Base-by-base conservation (phyloP, 2,329 filamentous ascomycete species). In the Cadophora gregata region DNA sequence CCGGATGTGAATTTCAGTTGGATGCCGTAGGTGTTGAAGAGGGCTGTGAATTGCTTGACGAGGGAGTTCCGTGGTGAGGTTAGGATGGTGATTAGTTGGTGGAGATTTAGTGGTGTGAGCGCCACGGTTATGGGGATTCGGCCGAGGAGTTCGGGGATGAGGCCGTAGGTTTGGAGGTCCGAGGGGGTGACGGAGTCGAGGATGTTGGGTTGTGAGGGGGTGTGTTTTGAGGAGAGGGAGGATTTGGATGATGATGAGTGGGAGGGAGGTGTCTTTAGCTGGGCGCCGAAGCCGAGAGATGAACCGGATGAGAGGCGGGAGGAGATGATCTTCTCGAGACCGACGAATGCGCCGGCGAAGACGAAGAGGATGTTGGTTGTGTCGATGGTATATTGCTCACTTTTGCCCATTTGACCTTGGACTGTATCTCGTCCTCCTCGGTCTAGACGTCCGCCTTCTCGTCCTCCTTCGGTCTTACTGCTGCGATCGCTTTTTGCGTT, bases 331-430 rank as follows among this genome's bases (percentile, higher is more conserved):
- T 96, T 97, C 75, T 97, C 93, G 0, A 98, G 83, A 1, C 94
- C 95, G 42, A 96, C 92, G 77, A 99, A 99, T 21, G 96, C 96
- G 21, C 96, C 96, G 14, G 94, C 96, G 78, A 96, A 97, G 50
- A 99, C 93, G 80, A 99, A 99, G 31, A 99, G 86, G 67, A 99
- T 98, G 74, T 98, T 97, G 71, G 93, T 94, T 0, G 96, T 99
- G 74, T 96, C 91, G 66, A 97, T 90, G 64, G 92, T 89, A 75
- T 86, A 90, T 74, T 89, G 87, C 64, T 78, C 76, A 42, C 66
- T 70, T 62, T 75, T 77, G 14, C 67, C 70, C 56, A 56, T 12
- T 31, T 55, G 53, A 12, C 50, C 67, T 64, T 64, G 48, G 33
- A 59, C 63, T 21, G 73, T 72, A 29, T 69, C 48, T 2, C 65